phyloP scores from a whole-genome alignment of 1,284 basidiomycete species.

The Moesziomyces sp. region DNA sequence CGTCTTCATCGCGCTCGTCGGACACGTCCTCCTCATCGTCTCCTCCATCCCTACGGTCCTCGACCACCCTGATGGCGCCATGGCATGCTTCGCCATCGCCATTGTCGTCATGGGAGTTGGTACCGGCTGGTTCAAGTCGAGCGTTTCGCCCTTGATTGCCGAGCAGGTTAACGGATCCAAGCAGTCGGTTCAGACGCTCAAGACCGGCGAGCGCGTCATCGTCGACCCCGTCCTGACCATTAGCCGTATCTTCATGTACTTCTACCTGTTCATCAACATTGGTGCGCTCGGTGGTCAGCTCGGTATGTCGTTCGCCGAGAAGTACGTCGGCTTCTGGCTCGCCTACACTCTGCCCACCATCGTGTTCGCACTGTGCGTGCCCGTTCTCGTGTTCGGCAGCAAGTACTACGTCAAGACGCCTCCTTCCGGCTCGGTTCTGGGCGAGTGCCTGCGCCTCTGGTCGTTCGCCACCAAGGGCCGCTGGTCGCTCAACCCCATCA shows the following conservation, averaged over 20 bases:
- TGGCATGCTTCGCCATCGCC: constrained; percentile 73
- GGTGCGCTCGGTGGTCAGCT: constrained; percentile 67
- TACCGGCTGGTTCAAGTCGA: constrained; percentile 81
- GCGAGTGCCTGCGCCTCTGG: constrained; percentile 68
- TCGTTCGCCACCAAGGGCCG: constrained; percentile 61
- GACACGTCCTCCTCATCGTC: constrained; percentile 79
- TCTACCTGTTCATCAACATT: constrained; percentile 67
- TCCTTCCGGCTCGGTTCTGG: constrained; percentile 84
- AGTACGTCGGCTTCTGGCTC: constrained; percentile 69
- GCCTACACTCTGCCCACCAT: constrained; percentile 70
- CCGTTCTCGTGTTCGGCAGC: constrained; percentile 77
- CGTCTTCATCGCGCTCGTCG: constrained; percentile 68
- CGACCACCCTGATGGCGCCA: constrained; percentile 71
- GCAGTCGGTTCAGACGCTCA: constrained; percentile 67
- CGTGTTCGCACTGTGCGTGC: constrained; percentile 71
- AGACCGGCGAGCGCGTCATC: constrained; percentile 79
- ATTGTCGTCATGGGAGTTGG: constrained; percentile 69
- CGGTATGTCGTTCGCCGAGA: constrained; percentile 68
- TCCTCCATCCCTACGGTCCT: constrained; percentile 79
- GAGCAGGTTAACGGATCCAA: constrained; percentile 70
- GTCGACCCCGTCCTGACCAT: constrained; percentile 80
- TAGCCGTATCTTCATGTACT: constrained; percentile 63
- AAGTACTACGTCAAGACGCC: constrained; percentile 77
- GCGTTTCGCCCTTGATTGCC: constrained; percentile 56
- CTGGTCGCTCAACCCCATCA: constrained; percentile 68